Percentiles rank a stretch among this genome's conserved stretches.
phyloP scores from a whole-genome alignment of 345 rosid genomes.

The Luvunga scandens region DNA sequence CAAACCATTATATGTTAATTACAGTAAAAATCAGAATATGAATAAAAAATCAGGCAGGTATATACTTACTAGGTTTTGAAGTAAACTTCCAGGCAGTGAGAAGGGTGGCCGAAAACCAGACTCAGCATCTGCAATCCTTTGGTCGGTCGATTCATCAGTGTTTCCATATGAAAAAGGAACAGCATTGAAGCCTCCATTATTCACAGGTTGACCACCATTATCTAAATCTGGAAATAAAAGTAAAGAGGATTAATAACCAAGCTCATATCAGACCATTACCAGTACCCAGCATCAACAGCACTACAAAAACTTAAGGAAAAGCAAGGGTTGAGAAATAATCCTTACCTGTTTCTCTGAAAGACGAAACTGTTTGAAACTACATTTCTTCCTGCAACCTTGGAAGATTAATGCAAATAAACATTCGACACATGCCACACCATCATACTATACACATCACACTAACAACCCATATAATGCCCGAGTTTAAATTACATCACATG shows the following conservation, averaged over 20 bases:
- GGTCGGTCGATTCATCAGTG: conserved; percentile 35
- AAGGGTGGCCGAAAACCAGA: conserved; percentile 75
- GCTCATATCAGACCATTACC: conserved; percentile 1
- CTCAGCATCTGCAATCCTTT: conserved; percentile 41
- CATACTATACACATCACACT: conserved; percentile 19
- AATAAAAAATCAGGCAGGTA: conserved; percentile 7
- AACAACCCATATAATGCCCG: background rate
- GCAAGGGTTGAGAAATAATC: conserved; percentile 30
- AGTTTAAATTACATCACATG: background rate
- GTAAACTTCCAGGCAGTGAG: conserved; percentile 64
- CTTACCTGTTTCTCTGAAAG: conserved; percentile 63
- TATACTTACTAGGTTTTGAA: conserved; percentile 72
- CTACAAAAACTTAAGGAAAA: conserved; percentile 5
- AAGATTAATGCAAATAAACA: conserved; percentile 27
- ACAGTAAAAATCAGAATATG: conserved; percentile 12
- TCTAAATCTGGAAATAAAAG: conserved; percentile 42
- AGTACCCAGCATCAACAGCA: background rate
- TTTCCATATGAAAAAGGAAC: conserved; percentile 78
- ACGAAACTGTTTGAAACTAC: conserved; percentile 48
- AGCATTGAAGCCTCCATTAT: conserved; percentile 44
- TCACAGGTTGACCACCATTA: conserved; percentile 34
- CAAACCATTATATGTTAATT: conserved; percentile 32
- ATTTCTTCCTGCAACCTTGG: conserved; percentile 59
- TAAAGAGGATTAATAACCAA: conserved; percentile 10
- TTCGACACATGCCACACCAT: background rate